These are phyloP conservation scores for Botrytis pseudocinerea DNA, from an alignment of 2,329 filamentous ascomycete species.

Conservation along the genomic window DNA sequence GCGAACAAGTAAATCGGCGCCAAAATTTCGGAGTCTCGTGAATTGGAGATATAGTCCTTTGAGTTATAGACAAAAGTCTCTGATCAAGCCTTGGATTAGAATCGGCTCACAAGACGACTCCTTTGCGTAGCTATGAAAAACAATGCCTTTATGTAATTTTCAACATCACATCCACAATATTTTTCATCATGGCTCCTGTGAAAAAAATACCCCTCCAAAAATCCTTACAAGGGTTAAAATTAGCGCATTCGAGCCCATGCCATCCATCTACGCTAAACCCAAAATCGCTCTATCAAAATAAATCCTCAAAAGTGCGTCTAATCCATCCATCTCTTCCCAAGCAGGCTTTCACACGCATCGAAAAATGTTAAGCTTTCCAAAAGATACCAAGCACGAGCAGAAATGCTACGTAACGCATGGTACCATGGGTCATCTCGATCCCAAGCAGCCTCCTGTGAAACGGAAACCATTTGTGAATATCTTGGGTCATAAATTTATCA, in stretches of 20 bases:
- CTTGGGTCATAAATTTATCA: constrained; percentile 62
- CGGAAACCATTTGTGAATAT: constrained; percentile 76
- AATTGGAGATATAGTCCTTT: neutral
- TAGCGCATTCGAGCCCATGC: constrained; percentile 9
- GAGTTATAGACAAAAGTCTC: neutral
- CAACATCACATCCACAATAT: neutral
- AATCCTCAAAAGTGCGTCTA: constrained; percentile 4
- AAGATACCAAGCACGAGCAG: constrained; percentile 44
- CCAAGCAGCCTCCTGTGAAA: constrained; percentile 67
- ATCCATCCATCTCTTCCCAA: neutral
- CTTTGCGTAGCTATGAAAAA: neutral
- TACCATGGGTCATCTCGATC: constrained; percentile 68
- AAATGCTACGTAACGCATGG: constrained; percentile 77
- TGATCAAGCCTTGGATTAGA: neutral
- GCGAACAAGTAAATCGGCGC: neutral
- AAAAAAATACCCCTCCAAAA: constrained; percentile 23
- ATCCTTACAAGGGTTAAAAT: constrained; percentile 12
- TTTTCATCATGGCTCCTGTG: neutral
- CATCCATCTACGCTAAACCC: neutral
- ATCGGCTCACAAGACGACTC: neutral
- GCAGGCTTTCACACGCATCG: neutral
- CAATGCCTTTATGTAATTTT: neutral
- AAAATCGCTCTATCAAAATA: constrained; percentile 19
- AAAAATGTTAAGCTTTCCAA: constrained; percentile 46
- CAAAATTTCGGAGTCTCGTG: neutral